Evolutionary conservation across 2,329 filamentous ascomycete species (phyloP).

Genomic region (Sporothrix curviconia): DNA sequence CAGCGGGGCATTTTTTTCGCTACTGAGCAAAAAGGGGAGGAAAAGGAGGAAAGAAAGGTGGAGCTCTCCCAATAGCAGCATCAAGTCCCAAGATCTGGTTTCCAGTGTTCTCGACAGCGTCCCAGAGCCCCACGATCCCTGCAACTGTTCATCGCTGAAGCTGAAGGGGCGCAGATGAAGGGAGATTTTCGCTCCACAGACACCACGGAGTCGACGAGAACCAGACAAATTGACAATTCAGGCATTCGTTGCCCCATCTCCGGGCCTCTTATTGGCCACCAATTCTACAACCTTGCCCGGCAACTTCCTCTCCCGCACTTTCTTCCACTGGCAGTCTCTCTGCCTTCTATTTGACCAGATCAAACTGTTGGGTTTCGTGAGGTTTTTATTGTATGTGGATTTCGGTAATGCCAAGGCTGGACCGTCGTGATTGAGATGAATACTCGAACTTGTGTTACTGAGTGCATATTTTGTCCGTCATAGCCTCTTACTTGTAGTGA

Average conservation of each 20-base stretch:
- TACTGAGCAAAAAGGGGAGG: too few species aligned
- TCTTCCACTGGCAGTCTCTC: not conserved
- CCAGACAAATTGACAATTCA: not conserved
- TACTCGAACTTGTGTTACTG: too few species aligned
- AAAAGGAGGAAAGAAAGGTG: not conserved
- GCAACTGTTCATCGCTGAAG: not conserved
- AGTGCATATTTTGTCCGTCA: too few species aligned
- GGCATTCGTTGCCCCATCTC: not conserved
- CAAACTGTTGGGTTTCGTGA: too few species aligned
- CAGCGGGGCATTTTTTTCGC: too few species aligned
- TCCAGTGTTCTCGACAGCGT: too few species aligned
- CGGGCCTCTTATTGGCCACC: not conserved
- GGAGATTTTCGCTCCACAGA: conserved; percentile 1
- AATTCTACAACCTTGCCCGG: not conserved
- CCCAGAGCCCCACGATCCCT: not conserved
- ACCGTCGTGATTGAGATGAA: too few species aligned
- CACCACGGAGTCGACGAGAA: not conserved
- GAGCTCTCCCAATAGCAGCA: not conserved
- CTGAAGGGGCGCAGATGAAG: conserved; percentile 4
- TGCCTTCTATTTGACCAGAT: not conserved
- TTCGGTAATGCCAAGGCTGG: too few species aligned
- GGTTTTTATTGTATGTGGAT: too few species aligned
- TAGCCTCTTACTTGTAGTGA: too few species aligned
- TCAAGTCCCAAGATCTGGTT: not conserved
- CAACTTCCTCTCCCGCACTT: not conserved